Conservation (phyloP, 768 basidiomycete species). For the Leccinum pellstonianum region DNA sequence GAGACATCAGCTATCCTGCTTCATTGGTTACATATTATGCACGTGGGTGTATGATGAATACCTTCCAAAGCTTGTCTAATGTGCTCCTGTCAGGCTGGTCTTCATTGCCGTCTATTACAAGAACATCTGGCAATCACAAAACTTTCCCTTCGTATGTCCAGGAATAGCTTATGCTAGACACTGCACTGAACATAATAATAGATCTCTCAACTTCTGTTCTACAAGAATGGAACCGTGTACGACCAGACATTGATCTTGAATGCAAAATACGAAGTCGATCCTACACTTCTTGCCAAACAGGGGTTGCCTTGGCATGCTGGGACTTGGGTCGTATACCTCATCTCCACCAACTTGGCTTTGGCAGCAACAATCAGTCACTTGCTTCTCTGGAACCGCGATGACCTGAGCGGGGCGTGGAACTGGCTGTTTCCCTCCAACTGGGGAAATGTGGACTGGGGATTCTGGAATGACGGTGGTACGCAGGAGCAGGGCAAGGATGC, state of each 20-base stretch:
- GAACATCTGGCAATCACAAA: conserved; percentile 58
- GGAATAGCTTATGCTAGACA: conserved; percentile 1
- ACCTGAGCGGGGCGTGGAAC: conserved; percentile 45
- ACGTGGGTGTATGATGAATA: conserved; percentile 35
- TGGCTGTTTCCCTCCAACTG: conserved; percentile 42
- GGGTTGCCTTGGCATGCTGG: conserved; percentile 35
- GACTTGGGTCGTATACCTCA: conserved; percentile 24
- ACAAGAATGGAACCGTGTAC: conserved; percentile 51
- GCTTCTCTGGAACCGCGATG: conserved; percentile 52
- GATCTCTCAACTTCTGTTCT: conserved; percentile 50
- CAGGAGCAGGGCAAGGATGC: conserved; percentile 32
- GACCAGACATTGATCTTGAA: conserved; percentile 54
- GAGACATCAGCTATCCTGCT: conserved; percentile 37
- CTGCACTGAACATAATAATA: conserved; percentile 14
- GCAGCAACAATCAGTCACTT: conserved; percentile 54
- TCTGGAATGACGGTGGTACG: conserved; percentile 31
- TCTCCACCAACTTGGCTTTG: conserved; percentile 27
- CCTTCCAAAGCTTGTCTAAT: neutral
- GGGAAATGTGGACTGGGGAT: conserved; percentile 39
- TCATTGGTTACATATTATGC: conserved; percentile 51
- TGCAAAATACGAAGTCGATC: conserved; percentile 50
- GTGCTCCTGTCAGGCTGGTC: conserved; percentile 25
- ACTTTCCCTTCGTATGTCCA: conserved; percentile 56
- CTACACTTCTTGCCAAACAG: conserved; percentile 43
- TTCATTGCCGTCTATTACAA: conserved; percentile 39